phyloP scores from a whole-genome alignment of 1,284 basidiomycete genomes.

The Naganishia liquefaciens region DNA sequence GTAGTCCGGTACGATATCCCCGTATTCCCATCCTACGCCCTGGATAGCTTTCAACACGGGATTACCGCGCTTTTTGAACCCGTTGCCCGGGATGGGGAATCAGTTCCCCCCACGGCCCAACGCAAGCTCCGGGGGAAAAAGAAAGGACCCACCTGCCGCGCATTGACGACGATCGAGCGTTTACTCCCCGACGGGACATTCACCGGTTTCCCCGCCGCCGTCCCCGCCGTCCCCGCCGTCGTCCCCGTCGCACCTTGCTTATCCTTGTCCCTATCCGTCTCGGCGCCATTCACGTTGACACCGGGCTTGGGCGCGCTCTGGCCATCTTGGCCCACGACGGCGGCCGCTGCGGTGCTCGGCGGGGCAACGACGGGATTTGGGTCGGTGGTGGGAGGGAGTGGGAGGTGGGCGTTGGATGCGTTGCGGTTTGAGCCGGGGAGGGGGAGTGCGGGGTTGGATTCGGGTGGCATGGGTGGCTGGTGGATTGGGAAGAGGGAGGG shows the following conservation, averaged over 20 bases:
- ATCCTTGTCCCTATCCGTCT: no score
- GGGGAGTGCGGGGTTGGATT: no score
- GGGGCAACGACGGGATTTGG: neutral
- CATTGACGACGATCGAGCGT: slow-evolving; percentile 35
- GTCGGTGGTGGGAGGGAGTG: slow-evolving; percentile 6
- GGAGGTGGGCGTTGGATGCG: slow-evolving; percentile 34
- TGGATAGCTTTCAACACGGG: slow-evolving; percentile 79
- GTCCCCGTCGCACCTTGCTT: neutral
- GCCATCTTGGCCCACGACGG: slow-evolving; percentile 5
- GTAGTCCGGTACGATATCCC: slow-evolving; percentile 90
- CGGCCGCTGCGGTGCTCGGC: neutral
- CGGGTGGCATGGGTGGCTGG: no score
- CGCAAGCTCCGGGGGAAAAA: neutral
- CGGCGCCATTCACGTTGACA: slow-evolving; percentile 13
- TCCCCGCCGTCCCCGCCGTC: neutral
- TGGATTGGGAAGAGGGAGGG: neutral
- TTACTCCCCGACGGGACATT: slow-evolving; percentile 34
- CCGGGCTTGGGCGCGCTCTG: slow-evolving; percentile 3
- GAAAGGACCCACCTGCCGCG: slow-evolving; percentile 29
- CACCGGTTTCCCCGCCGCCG: slow-evolving; percentile 22
- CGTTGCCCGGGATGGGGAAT: no score
- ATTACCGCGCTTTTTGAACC: slow-evolving; percentile 74
- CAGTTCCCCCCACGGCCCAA: neutral
- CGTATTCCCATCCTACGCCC: slow-evolving; percentile 90
- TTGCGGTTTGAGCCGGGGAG: slow-evolving; percentile 28